These are phyloP conservation scores for Carallia pectinifolia DNA, from an alignment of 345 rosid genomes.

Conservation along the genomic window DNA sequence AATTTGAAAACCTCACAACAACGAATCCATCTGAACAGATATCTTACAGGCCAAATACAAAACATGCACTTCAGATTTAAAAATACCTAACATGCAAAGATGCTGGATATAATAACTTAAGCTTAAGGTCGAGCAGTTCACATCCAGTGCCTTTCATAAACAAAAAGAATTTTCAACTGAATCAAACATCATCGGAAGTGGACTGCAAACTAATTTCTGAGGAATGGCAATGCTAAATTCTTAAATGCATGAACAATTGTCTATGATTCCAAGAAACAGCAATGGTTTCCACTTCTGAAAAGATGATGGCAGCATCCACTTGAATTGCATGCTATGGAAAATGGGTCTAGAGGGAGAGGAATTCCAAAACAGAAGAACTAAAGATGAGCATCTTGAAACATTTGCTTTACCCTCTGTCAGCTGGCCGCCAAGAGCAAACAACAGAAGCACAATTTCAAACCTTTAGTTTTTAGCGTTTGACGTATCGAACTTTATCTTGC, in stretches of 20 bases:
- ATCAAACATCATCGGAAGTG: not conserved
- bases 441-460: not conserved
- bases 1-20: not conserved
- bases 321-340: not conserved
- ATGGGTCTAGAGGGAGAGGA: not conserved
- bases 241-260: not conserved
- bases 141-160: not conserved
- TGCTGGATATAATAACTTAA: not conserved
- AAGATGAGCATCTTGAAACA: not conserved
- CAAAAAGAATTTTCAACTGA: not conserved
- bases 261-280: not conserved
- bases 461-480: not conserved
- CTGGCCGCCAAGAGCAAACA: not conserved
- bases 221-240: not conserved
- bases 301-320: not conserved
- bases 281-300: not conserved
- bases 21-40: not conserved
- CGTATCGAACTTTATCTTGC: not conserved
- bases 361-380: constrained; percentile 1
- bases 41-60: not conserved
- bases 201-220: constrained; percentile 4
- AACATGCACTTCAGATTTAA: not conserved
- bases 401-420: not conserved
- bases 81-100: not conserved
- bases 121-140: not conserved